A percentile compares a stretch with the other conserved stretches of the same genome.
These are phyloP conservation scores for Nidularia pulvinata DNA, from an alignment of 768 basidiomycete genomes.

Conservation along the genomic window DNA sequence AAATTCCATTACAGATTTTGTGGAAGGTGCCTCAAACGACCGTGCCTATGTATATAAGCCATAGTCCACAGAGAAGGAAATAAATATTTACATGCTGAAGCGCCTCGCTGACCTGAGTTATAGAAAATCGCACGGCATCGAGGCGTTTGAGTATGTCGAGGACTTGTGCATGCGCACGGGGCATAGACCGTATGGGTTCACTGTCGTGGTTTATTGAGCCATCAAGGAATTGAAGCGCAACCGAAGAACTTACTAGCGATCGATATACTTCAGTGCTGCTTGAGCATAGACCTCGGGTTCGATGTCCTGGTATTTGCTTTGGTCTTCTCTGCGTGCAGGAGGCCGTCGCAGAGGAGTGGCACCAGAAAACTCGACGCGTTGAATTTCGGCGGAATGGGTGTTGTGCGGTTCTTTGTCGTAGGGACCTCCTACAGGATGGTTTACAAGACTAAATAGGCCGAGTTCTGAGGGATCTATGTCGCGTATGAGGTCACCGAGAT, in stretches of 20 bases:
- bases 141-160: constrained; percentile 37
- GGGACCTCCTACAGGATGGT: constrained; percentile 14
- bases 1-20: constrained; percentile 32
- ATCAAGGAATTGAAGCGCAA: background rate
- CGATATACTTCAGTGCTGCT: constrained; percentile 76
- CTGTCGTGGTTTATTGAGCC: constrained; percentile 15
- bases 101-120: constrained; percentile 25
- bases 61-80: background rate
- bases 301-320: constrained; percentile 31
- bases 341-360: constrained; percentile 68
- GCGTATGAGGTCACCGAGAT: constrained; percentile 77
- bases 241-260: constrained; percentile 62
- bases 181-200: constrained; percentile 48
- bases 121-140: constrained; percentile 32
- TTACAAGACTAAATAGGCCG: constrained; percentile 69
- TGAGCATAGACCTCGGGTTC: constrained; percentile 78
- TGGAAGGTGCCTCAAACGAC: constrained; percentile 5
- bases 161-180: constrained; percentile 46
- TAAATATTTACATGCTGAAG: constrained; percentile 26
- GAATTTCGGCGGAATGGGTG: constrained; percentile 36
- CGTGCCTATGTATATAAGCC: background rate
- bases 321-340: constrained; percentile 31
- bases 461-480: constrained; percentile 79
- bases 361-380: constrained; percentile 65
- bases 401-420: constrained; percentile 30